These are phyloP conservation scores for Psilocybe subaeruginosa DNA, from an alignment of 768 basidiomycete genomes.

Conservation along the genomic window DNA sequence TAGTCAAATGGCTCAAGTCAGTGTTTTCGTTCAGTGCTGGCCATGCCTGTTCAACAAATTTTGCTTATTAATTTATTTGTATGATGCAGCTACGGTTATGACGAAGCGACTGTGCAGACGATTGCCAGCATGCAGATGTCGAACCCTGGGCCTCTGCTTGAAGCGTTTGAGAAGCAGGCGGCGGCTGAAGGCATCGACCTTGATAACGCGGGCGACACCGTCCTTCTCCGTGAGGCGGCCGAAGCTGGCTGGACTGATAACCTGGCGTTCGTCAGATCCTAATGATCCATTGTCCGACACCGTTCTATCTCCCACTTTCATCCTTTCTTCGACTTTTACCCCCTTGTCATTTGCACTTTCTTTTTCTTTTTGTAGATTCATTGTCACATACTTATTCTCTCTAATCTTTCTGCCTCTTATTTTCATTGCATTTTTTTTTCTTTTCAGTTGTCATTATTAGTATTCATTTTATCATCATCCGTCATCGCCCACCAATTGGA, in stretches of 20 bases:
- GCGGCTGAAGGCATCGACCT: slow-evolving; percentile 30
- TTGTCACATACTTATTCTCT: too few relatives aligned
- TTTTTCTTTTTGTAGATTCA: too few relatives aligned
- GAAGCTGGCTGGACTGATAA: slow-evolving; percentile 30
- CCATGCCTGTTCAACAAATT: neutral
- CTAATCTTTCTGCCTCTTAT: neutral
- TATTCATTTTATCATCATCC: too few relatives aligned
- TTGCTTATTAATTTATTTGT: neutral
- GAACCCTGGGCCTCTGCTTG: slow-evolving; percentile 29
- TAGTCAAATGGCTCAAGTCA: slow-evolving; percentile 46
- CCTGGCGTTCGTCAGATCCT: slow-evolving; percentile 2
- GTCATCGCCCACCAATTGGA: too few relatives aligned
- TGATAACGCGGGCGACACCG: slow-evolving; percentile 21
- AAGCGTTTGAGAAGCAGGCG: slow-evolving; percentile 31
- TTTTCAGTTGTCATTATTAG: too few relatives aligned
- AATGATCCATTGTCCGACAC: neutral
- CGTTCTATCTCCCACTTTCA: neutral
- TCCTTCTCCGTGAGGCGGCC: slow-evolving; percentile 35
- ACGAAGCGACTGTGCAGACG: slow-evolving; percentile 39
- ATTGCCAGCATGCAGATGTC: slow-evolving; percentile 27
- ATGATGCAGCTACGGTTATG: slow-evolving; percentile 32
- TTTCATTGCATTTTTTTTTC: neutral
- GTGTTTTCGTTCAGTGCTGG: slow-evolving; percentile 5
- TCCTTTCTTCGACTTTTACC: neutral
- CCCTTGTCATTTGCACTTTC: neutral